These are phyloP conservation scores for Persicaria maculosa DNA, from an alignment of 148 eudicot species.

Conservation along the genomic window DNA sequence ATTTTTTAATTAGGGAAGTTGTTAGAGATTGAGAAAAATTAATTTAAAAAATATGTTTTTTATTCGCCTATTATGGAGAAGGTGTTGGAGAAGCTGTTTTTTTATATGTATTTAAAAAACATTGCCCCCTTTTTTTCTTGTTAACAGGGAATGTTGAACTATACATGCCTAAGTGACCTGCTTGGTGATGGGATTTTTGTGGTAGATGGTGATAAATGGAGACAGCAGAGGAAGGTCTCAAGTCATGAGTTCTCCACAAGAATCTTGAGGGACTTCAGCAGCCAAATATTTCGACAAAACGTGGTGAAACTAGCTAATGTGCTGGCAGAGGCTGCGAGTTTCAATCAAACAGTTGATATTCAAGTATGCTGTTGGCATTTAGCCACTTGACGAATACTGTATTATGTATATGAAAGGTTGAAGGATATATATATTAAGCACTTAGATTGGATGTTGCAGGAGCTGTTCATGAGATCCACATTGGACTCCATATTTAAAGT, in stretches of 20 bases:
- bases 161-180: constrained; percentile 33
- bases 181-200: constrained; percentile 70
- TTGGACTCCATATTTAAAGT: constrained; percentile 68
- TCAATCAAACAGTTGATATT: constrained; percentile 36
- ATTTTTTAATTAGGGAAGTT: too few relatives aligned
- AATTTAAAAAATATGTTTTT: too few relatives aligned
- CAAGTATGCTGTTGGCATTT: constrained; percentile 33
- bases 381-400: neutral
- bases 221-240: constrained; percentile 54
- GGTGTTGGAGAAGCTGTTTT: too few relatives aligned
- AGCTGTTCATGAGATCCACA: constrained; percentile 50
- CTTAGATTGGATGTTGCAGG: constrained; percentile 31
- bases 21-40: too few relatives aligned
- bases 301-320: constrained; percentile 43
- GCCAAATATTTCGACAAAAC: constrained; percentile 18
- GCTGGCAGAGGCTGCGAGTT: constrained; percentile 40
- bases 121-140: neutral
- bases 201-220: constrained; percentile 72
- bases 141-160: constrained; percentile 42
- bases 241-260: constrained; percentile 63
- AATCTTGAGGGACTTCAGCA: constrained; percentile 45
- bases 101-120: too few relatives aligned
- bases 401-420: neutral
- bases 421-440: too few relatives aligned
- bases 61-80: too few relatives aligned